Conservation (phyloP, 805 yeast species). For the Candida dajiaensis region DNA sequence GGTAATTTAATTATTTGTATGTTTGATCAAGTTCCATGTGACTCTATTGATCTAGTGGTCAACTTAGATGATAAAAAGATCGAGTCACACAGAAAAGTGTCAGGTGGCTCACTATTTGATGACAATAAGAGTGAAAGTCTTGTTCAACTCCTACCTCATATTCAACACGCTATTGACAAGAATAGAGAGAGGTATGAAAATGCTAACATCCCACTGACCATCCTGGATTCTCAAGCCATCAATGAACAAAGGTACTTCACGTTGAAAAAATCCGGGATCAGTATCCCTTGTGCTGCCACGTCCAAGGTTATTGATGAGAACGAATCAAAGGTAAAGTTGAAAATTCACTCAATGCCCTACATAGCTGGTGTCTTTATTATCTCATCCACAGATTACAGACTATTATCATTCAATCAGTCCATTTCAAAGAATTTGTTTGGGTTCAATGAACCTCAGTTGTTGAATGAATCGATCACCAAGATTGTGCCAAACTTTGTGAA, state of each 20-base stretch:
- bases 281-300: constrained; percentile 70
- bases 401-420: constrained; percentile 74
- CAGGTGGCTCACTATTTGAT: constrained; percentile 19
- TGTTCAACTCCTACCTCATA: constrained; percentile 25
- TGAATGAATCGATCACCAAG: constrained; percentile 43
- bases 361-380: constrained; percentile 82
- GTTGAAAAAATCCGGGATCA: constrained; percentile 36
- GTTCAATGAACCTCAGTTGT: constrained; percentile 37
- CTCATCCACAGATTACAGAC: constrained; percentile 35
- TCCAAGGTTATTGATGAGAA: constrained; percentile 51
- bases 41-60: constrained; percentile 53
- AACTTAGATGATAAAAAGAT: constrained; percentile 18
- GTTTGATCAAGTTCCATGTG: constrained; percentile 79
- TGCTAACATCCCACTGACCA: constrained; percentile 17
- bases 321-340: constrained; percentile 43
- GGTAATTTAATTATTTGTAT: constrained; percentile 71
- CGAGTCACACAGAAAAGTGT: constrained; percentile 18
- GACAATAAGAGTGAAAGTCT: constrained; percentile 7
- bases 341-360: constrained; percentile 74
- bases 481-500: constrained; percentile 60
- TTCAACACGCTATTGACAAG: constrained; percentile 11
- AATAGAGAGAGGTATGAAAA: constrained; percentile 9
- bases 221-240: constrained; percentile 35
- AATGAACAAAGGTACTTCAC: constrained; percentile 64
- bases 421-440: constrained; percentile 79